Base-by-base conservation (phyloP, 805 yeast genomes). In the Wickerhamomyces rabaulensis region DNA sequence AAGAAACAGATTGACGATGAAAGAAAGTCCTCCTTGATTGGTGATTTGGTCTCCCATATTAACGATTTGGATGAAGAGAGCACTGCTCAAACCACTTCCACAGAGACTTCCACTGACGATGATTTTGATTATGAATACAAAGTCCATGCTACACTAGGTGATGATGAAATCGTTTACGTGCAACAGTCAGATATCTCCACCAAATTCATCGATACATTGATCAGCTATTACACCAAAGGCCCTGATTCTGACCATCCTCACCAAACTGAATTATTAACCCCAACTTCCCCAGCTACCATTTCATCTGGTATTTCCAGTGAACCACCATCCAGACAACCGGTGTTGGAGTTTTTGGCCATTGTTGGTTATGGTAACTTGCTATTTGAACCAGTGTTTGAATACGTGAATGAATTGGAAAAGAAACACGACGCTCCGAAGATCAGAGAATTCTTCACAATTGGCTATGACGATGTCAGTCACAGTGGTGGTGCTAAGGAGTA, bases 11-110 rank as follows among this genome's bases (percentile, higher is more conserved):
- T 87, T 7, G 77, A 76, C 40, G 80, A 78, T 39, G 68, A 72
- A 25, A 78, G 95, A 56, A 80, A 81, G 44, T 65, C 75, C 26
- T 74, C 82, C 41, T 75, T 83, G 17, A 77, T 88, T 67, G 97
- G 97, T 42, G 97, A 90, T 56, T 76, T 85, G 47, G 82, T 91
- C 41, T 82, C 91, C 21, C 90, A 89, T 63, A 80, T 91, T 46
- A 90, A 92, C 64, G 94, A 84, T 41, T 69, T 84, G 17, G 50
- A 53, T 9, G 33, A 31, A 40, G 39, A 19, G n/a, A 16, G 22
- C 36, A 41, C 40, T 5, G n/a, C 8, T 21, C n/a, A 40, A 9
- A 26, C 35, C 13, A 13, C 25, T 3, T 29, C 31, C 8, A 12
- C 36, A 23, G 31, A 36, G 10, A n/a, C 38, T 8, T 39, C 31